phyloP scores from a whole-genome alignment of 2,329 filamentous ascomycete genomes.

The Colletotrichum incanum region DNA sequence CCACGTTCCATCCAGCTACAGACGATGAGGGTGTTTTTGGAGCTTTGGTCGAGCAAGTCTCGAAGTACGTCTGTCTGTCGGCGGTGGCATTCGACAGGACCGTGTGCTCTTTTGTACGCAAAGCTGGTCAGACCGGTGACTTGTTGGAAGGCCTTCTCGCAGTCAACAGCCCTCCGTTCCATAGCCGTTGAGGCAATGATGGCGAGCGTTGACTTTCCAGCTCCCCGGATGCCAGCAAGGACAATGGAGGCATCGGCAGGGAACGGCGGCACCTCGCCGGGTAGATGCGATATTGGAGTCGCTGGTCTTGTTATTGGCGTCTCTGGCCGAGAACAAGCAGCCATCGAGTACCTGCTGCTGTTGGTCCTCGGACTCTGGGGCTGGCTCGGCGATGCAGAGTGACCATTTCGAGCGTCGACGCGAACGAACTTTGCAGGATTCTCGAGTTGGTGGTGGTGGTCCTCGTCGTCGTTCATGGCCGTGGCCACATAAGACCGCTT shows the following conservation, averaged over 20 bases:
- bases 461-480: constrained; percentile 51
- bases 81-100: constrained; percentile 73
- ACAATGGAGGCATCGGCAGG: constrained; percentile 76
- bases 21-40: constrained; percentile 76
- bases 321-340: constrained; percentile 34
- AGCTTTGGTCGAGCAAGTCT: constrained; percentile 71
- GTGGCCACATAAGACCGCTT: constrained; percentile 58
- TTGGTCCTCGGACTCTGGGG: constrained; percentile 41
- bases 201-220: constrained; percentile 82
- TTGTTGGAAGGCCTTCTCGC: constrained; percentile 78
- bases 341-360: constrained; percentile 36
- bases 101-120: constrained; percentile 75
- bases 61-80: constrained; percentile 75
- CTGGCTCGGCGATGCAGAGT: constrained; percentile 25
- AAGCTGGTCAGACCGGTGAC: constrained; percentile 73
- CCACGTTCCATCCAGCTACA: constrained; percentile 80
- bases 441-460: constrained; percentile 43
- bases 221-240: constrained; percentile 80
- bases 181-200: constrained; percentile 82
- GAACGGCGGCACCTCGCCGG: constrained; percentile 39
- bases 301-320: constrained; percentile 35
- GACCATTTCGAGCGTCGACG: constrained; percentile 33
- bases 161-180: constrained; percentile 77
- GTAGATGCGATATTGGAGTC: constrained; percentile 34
- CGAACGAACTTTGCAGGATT: constrained; percentile 36